Percentiles rank a stretch among this genome's conserved stretches.
Evolutionary conservation across 2,329 filamentous ascomycete genomes (phyloP).

Genomic region (Phialocephala subalpina): DNA sequence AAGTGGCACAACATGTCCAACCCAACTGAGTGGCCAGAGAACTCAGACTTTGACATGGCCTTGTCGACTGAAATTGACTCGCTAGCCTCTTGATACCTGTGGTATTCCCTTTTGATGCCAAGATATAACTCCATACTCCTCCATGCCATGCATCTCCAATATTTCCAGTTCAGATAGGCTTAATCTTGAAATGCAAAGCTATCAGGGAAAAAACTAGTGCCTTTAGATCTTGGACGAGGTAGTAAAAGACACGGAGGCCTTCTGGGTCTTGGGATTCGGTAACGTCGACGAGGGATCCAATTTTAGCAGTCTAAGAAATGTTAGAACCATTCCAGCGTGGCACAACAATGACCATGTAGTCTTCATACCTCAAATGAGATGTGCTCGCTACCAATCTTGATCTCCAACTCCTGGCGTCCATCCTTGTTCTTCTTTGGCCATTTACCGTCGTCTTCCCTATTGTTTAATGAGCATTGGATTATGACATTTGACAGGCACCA

Average conservation of each 20-base stretch:
- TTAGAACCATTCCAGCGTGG: not conserved
- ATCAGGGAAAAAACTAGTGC: conserved; percentile 96
- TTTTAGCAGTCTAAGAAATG: conserved; percentile 84
- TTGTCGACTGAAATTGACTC: conserved; percentile 10
- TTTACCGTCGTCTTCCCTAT: conserved; percentile 94
- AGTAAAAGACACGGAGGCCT: conserved; percentile 96
- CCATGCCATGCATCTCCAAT: conserved; percentile 13
- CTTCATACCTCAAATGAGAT: conserved; percentile 89
- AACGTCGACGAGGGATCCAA: conserved; percentile 95
- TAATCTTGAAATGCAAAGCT: conserved; percentile 96
- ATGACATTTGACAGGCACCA: not conserved
- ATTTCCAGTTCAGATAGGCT: conserved; percentile 64
- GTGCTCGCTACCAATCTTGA: conserved; percentile 90
- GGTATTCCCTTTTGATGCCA: conserved; percentile 41
- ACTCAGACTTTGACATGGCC: not conserved
- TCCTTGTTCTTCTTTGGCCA: conserved; percentile 99
- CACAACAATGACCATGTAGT: not conserved
- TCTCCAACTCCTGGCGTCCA: conserved; percentile 94
- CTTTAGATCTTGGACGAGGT: conserved; percentile 96
- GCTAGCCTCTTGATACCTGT: conserved; percentile 31
- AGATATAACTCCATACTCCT: conserved; percentile 41
- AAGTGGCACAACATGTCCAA: not conserved
- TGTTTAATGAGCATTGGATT: conserved; percentile 36
- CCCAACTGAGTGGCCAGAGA: not conserved
- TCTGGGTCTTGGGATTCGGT: conserved; percentile 96